A percentile compares a stretch with the other conserved stretches of the same genome.
Conservation (phyloP, 805 yeast species). For the Saccharomycopsis sp. region DNA sequence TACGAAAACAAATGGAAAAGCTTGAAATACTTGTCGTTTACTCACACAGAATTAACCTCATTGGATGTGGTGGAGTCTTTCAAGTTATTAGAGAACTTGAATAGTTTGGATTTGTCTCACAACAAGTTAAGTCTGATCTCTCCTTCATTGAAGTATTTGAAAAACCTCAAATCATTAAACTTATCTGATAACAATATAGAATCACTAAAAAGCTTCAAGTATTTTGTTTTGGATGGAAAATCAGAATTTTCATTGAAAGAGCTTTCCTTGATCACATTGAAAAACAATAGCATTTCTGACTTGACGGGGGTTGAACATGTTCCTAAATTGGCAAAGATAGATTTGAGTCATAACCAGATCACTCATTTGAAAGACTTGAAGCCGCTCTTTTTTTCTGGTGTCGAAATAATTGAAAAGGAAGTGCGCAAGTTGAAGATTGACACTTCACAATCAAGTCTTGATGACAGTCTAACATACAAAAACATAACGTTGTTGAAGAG, state of each 20-base stretch:
- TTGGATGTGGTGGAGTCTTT: constrained; percentile 26
- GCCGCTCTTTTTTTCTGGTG: constrained; percentile 29
- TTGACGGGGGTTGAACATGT: constrained; percentile 40
- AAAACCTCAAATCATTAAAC: constrained; percentile 42
- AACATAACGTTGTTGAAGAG: too few species aligned
- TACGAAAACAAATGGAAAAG: constrained; percentile 29
- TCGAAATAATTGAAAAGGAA: constrained; percentile 1
- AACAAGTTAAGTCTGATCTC: constrained; percentile 45
- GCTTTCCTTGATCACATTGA: constrained; percentile 37
- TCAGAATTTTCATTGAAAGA: not conserved
- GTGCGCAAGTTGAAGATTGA: not conserved
- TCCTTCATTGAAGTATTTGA: constrained; percentile 40
- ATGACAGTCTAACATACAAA: constrained; percentile 38
- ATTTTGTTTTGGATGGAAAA: not conserved
- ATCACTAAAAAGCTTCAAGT: constrained; percentile 30
- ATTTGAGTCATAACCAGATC: constrained; percentile 41
- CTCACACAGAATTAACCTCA: constrained; percentile 31
- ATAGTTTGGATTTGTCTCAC: constrained; percentile 45
- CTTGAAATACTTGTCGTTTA: constrained; percentile 33
- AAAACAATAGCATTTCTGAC: constrained; percentile 37
- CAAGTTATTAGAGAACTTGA: constrained; percentile 27
- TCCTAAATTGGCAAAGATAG: constrained; percentile 38
- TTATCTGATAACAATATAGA: constrained; percentile 37
- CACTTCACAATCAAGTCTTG: too few species aligned
- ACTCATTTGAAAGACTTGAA: constrained; percentile 32